A percentile compares a stretch with the other conserved stretches of the same genome.
Evolutionary conservation across 2,329 filamentous ascomycete species (phyloP).

Genomic region (Penicillium sp.): DNA sequence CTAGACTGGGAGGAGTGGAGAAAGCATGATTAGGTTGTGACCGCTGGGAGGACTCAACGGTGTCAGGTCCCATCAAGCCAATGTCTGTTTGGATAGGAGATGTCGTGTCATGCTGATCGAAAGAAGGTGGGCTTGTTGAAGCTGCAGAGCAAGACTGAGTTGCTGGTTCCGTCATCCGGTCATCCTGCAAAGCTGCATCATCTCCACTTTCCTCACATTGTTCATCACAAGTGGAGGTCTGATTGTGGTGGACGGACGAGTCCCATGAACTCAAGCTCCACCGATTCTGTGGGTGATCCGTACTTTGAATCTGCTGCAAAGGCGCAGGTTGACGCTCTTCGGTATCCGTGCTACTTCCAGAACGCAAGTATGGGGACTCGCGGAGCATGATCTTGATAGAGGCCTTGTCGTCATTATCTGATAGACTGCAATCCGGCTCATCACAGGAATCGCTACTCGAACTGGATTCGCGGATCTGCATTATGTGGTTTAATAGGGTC

Average conservation of each 20-base stretch:
- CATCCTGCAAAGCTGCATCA: constrained; percentile 34
- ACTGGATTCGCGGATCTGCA: constrained; percentile 53
- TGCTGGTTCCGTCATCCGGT: constrained; percentile 34
- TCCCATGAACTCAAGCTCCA: constrained; percentile 53
- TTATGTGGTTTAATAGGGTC: constrained; percentile 54
- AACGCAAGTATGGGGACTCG: constrained; percentile 48
- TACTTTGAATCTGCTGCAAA: constrained; percentile 24
- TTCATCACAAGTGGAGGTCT: constrained; percentile 37
- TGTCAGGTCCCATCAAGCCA: constrained; percentile 48
- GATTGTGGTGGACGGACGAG: constrained; percentile 46
- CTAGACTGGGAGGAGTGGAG: constrained; percentile 56
- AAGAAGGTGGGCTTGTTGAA: constrained; percentile 42
- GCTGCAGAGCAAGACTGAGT: constrained; percentile 42
- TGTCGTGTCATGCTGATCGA: constrained; percentile 19
- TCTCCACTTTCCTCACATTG: constrained; percentile 44
- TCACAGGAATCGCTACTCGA: constrained; percentile 47
- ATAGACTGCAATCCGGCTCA: constrained; percentile 44
- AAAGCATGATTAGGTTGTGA: constrained; percentile 49
- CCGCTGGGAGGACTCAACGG: constrained; percentile 38
- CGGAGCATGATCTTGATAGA: constrained; percentile 61
- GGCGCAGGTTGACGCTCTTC: constrained; percentile 33
- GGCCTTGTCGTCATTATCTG: constrained; percentile 56
- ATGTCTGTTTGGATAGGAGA: constrained; percentile 29
- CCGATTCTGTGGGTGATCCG: constrained; percentile 35
- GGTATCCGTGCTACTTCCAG: constrained; percentile 36